phyloP scores from a whole-genome alignment of 331 rosid genomes.

The Rosa hybrid region DNA sequence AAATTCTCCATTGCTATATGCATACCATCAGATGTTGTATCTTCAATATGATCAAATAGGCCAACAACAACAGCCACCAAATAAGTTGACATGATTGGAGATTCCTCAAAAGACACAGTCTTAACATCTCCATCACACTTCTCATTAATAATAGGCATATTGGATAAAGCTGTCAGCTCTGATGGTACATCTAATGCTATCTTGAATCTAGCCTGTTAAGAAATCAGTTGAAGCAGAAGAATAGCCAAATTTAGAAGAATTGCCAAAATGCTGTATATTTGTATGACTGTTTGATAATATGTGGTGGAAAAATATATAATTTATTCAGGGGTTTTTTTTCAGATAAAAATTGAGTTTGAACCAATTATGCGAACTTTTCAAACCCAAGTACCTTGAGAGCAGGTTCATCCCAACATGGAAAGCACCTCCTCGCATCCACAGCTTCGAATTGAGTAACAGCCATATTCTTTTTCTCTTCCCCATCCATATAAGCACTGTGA shows the following conservation, averaged over 20 bases:
- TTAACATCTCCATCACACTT: conserved; percentile 44
- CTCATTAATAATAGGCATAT: conserved; percentile 56
- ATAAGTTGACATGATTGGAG: conserved; percentile 71
- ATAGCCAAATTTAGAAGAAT: not conserved
- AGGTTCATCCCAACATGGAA: conserved; percentile 84
- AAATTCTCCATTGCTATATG: not conserved
- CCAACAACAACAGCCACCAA: conserved; percentile 64
- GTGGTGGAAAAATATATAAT: not conserved
- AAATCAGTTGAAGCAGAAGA: conserved; percentile 15
- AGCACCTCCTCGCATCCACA: conserved; percentile 65
- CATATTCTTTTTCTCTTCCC: conserved; percentile 59
- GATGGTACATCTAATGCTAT: conserved; percentile 52
- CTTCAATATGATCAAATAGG: conserved; percentile 53
- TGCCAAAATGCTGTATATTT: not conserved
- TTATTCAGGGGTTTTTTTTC: not conserved
- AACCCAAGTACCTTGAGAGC: conserved; percentile 45
- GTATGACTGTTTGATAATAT: not conserved
- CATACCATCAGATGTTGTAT: conserved; percentile 47
- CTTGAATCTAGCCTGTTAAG: conserved; percentile 63
- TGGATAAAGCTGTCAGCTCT: conserved; percentile 64
- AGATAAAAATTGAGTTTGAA: not conserved
- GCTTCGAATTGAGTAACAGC: conserved; percentile 73
- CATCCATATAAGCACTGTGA: conserved; percentile 48
- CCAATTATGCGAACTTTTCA: not conserved
- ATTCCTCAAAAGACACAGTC: conserved; percentile 52